Percentiles rank a stretch among this genome's conserved stretches.
Conservation (phyloP, 768 basidiomycete species). For the Leccinum variicolor region DNA sequence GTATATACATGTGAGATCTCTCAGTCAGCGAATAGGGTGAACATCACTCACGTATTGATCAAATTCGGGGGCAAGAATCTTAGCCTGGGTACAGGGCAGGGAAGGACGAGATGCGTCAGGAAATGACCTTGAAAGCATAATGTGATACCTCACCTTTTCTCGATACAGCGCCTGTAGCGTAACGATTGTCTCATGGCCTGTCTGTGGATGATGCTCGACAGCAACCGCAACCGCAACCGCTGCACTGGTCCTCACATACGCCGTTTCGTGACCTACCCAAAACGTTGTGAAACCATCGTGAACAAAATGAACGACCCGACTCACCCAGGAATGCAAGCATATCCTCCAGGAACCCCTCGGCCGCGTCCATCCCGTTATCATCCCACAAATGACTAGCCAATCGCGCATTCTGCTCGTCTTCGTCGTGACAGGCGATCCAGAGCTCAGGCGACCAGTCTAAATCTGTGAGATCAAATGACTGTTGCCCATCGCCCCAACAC, state of each 20-base stretch:
- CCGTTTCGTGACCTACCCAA: constrained; percentile 66
- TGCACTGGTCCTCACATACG: constrained; percentile 72
- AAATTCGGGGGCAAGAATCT: constrained; percentile 85
- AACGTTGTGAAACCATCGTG: background rate
- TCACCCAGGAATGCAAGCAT: constrained; percentile 70
- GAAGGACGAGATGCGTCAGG: background rate
- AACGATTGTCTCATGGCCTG: constrained; percentile 42
- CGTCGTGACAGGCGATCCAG: constrained; percentile 87
- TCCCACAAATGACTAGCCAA: constrained; percentile 87
- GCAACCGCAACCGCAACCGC: constrained; percentile 77
- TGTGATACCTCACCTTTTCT: constrained; percentile 57
- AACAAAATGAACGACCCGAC: background rate
- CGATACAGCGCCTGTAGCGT: constrained; percentile 71
- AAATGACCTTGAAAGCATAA: background rate
- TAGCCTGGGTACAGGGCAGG: constrained; percentile 49
- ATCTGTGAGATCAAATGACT: constrained; percentile 95
- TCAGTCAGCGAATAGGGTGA: background rate
- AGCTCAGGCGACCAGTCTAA: constrained; percentile 89
- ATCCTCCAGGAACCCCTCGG: constrained; percentile 53
- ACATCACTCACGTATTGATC: constrained; percentile 77
- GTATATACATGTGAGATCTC: background rate
- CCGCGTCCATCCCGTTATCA: constrained; percentile 89
- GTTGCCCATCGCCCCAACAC: background rate
- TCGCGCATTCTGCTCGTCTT: constrained; percentile 82
- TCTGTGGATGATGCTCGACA: constrained; percentile 67